Percentiles rank a stretch among this genome's conserved stretches.
Conservation (phyloP, 805 yeast genomes). For the Zygotorulaspora florentina region DNA sequence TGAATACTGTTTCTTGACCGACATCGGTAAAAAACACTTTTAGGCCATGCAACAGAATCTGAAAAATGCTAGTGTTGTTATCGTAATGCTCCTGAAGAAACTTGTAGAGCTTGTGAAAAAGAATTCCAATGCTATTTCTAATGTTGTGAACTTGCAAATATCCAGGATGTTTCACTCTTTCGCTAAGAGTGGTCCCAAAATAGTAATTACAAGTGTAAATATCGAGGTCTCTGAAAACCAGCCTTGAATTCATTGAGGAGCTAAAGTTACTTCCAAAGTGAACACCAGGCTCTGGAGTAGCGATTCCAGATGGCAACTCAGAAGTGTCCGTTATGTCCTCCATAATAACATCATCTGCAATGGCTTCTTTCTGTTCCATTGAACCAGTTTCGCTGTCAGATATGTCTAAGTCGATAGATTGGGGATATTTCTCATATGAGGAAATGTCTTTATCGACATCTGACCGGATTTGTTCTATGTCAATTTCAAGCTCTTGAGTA, state of each 20-base stretch:
- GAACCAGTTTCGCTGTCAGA: constrained; percentile 27
- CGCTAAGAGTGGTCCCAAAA: constrained; percentile 53
- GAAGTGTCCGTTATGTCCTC: constrained; percentile 45
- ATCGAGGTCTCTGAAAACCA: constrained; percentile 56
- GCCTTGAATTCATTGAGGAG: constrained; percentile 50
- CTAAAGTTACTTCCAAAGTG: constrained; percentile 25
- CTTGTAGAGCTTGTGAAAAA: constrained; percentile 54
- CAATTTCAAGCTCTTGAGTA: constrained; percentile 36
- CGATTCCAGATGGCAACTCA: constrained; percentile 37
- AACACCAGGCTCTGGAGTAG: constrained; percentile 37
- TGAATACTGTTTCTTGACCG: constrained; percentile 65
- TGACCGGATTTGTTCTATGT: constrained; percentile 34
- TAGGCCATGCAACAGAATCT: constrained; percentile 56
- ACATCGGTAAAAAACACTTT: constrained; percentile 79
- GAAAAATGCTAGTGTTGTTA: constrained; percentile 61
- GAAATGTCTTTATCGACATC: constrained; percentile 30
- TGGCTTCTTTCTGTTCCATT: constrained; percentile 22
- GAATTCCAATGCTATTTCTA: constrained; percentile 56
- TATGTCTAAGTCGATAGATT: constrained; percentile 18
- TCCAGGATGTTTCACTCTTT: constrained; percentile 39
- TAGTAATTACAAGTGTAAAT: constrained; percentile 61
- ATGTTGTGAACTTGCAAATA: constrained; percentile 55
- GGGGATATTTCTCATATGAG: constrained; percentile 23
- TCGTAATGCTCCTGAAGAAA: constrained; percentile 47
- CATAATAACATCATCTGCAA: constrained; percentile 26